These are phyloP conservation scores for Ophiocordyceps camponoti-saundersi DNA, from an alignment of 2,329 filamentous ascomycete species.

Conservation along the genomic window DNA sequence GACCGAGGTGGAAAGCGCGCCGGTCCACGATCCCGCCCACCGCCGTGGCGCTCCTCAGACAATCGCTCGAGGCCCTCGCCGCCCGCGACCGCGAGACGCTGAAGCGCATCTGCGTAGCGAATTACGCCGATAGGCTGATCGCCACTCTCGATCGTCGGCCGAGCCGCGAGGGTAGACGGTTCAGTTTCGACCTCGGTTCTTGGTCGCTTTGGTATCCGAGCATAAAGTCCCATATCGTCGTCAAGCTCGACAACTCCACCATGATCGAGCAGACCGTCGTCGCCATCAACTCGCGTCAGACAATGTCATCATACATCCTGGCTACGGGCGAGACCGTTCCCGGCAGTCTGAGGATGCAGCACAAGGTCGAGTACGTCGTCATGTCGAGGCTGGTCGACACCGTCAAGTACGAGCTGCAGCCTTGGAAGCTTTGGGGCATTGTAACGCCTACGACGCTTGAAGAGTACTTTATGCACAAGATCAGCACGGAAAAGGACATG, in stretches of 20 bases:
- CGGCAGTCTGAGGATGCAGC: constrained; percentile 30
- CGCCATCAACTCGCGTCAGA: constrained; percentile 38
- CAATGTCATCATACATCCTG: constrained; percentile 23
- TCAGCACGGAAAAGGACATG: constrained; percentile 15
- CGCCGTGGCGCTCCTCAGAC: constrained; percentile 40
- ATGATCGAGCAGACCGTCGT: constrained; percentile 39
- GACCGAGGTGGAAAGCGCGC: constrained; percentile 25
- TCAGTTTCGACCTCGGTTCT: constrained; percentile 38
- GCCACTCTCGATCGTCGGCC: constrained; percentile 35
- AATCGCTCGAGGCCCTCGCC: constrained; percentile 46
- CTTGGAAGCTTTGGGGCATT: constrained; percentile 52
- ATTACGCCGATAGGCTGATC: constrained; percentile 33
- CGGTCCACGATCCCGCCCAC: constrained; percentile 27
- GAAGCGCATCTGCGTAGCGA: constrained; percentile 32
- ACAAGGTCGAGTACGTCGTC: constrained; percentile 48
- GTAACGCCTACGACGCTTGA: constrained; percentile 34
- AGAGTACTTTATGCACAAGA: constrained; percentile 17
- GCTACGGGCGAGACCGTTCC: constrained; percentile 21
- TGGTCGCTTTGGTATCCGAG: constrained; percentile 22
- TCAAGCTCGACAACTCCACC: constrained; percentile 20
- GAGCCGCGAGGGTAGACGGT: constrained; percentile 24
- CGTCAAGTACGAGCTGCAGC: constrained; percentile 25
- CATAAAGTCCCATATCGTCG: constrained; percentile 33
- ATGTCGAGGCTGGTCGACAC: constrained; percentile 31
- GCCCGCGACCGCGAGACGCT: constrained; percentile 34